These are phyloP conservation scores for Talaromyces nanjingensis DNA, from an alignment of 495 filamentous ascomycete species.

Conservation along the genomic window DNA sequence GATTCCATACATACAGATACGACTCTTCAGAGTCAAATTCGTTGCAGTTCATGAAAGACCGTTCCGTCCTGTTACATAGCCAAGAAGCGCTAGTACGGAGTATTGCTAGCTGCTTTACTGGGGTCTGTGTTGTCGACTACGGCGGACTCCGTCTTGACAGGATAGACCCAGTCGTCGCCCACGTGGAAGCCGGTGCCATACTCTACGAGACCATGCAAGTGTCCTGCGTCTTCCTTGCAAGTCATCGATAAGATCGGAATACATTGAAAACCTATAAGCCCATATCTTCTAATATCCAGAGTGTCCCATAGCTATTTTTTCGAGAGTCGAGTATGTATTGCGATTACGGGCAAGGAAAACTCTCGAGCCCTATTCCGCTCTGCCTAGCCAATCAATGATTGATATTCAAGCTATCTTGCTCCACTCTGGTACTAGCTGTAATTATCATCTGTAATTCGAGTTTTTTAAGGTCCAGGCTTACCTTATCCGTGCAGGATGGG, in stretches of 20 bases:
- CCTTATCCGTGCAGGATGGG: not conserved
- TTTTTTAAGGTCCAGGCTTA: not conserved
- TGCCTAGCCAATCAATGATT: not conserved
- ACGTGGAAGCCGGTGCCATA: not conserved
- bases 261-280: not conserved
- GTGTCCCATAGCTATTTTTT: not conserved
- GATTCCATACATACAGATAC: not conserved
- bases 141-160: not conserved
- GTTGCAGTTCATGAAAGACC: not conserved
- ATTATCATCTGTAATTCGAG: not conserved
- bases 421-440: not conserved
- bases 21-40: not conserved
- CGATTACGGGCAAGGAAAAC: not conserved
- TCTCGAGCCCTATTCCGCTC: not conserved
- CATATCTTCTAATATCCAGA: not conserved
- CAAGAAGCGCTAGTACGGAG: not conserved
- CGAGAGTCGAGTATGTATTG: not conserved
- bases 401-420: not conserved
- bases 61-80: not conserved
- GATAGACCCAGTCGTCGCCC: not conserved
- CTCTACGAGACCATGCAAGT: not conserved
- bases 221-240: not conserved
- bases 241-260: not conserved
- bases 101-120: not conserved
- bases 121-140: not conserved